Conservation (phyloP, 495 filamentous ascomycete species). For the Endocarpon pusillum region DNA sequence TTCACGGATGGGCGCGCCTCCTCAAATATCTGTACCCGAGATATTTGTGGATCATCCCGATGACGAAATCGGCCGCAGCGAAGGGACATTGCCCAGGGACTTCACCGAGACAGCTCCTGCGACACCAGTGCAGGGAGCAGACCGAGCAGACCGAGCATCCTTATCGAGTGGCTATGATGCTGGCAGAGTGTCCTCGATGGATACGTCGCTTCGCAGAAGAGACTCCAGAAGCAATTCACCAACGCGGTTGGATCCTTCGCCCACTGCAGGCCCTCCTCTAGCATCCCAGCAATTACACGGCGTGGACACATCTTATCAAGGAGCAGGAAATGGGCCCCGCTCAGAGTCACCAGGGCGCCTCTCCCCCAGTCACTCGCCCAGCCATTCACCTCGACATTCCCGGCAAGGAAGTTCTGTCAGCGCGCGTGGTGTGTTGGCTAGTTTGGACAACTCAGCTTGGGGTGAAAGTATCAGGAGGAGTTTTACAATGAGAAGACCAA, state of each 20-base stretch:
- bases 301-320: conserved; percentile 19
- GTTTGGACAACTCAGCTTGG: conserved; percentile 77
- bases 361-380: conserved; percentile 1
- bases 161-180: conserved; percentile 5
- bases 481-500: conserved; percentile 55
- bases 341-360: conserved; percentile 4
- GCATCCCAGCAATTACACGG: conserved; percentile 19
- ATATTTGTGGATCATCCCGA: conserved; percentile 70
- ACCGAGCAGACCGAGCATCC: conserved; percentile 9
- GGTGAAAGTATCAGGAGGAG: conserved; percentile 80
- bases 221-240: conserved; percentile 15
- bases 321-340: conserved; percentile 7
- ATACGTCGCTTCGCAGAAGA: conserved; percentile 8
- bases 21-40: conserved; percentile 73
- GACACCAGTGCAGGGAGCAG: conserved; percentile 19
- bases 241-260: conserved; percentile 14
- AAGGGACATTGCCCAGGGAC: conserved; percentile 2
- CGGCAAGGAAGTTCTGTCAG: conserved; percentile 48
- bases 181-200: conserved; percentile 2
- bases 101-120: conserved; percentile 7
- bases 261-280: conserved; percentile 19
- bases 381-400: conserved; percentile 12
- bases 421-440: conserved; percentile 60
- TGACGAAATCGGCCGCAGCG: conserved; percentile 17
- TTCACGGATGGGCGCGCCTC: conserved; percentile 56